phyloP scores from a whole-genome alignment of 139 green algal genomes.

The Volvox africanus region DNA sequence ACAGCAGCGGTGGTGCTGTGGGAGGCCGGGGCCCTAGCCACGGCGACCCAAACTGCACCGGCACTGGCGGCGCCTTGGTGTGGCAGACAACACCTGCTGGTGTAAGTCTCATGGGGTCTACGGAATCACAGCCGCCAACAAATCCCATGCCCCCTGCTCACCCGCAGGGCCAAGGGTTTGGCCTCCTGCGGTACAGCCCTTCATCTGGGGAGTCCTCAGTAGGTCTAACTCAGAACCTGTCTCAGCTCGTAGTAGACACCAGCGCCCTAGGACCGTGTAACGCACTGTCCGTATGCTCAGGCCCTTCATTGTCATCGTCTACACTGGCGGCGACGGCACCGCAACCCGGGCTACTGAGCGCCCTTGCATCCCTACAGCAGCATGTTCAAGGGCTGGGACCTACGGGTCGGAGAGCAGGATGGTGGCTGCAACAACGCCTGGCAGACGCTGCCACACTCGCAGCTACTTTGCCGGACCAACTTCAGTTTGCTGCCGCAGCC shows the following conservation, averaged over 20 bases:
- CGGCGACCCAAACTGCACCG: too few relatives aligned
- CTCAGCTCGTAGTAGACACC: neutral
- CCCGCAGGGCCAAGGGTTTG: too few relatives aligned
- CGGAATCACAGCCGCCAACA: too few relatives aligned
- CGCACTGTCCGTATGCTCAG: neutral
- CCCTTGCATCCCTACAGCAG: neutral
- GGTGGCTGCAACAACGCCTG: slow-evolving; percentile 21
- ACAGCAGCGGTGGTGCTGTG: neutral
- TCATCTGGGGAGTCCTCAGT: neutral
- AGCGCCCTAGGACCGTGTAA: neutral
- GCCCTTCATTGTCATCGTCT: neutral
- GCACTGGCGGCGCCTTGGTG: neutral
- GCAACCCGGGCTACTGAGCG: neutral
- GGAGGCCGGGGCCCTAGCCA: neutral
- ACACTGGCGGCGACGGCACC: neutral
- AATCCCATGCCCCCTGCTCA: too few relatives aligned
- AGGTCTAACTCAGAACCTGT: neutral
- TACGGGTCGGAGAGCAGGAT: neutral
- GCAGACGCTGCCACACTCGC: neutral
- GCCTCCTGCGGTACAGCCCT: too few relatives aligned
- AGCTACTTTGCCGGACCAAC: neutral
- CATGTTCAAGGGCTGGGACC: slow-evolving; percentile 1
- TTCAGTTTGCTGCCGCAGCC: neutral
- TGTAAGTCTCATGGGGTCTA: neutral
- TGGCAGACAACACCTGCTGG: neutral